Percentiles rank a stretch among this genome's conserved stretches.
These are phyloP conservation scores for Cronartium quercuum DNA, from an alignment of 1,284 basidiomycete species.

Conservation along the genomic window DNA sequence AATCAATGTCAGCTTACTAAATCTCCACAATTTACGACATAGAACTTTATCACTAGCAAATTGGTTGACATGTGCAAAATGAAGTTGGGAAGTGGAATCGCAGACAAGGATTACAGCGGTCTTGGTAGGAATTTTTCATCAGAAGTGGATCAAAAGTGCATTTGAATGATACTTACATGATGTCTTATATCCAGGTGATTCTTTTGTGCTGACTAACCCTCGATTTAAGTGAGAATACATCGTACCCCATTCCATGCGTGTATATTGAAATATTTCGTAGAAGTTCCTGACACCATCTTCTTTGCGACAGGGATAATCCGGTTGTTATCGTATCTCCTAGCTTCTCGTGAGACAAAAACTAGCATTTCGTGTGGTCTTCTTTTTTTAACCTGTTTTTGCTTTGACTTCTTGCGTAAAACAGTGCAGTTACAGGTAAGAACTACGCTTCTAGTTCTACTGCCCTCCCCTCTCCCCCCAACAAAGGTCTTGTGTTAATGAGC, in stretches of 20 bases:
- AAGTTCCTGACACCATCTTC: not conserved
- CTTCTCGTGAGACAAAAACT: constrained; percentile 7
- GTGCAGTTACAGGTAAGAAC: constrained; percentile 27
- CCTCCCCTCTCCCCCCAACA: too few species aligned
- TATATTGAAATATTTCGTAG: not conserved
- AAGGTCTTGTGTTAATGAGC: too few species aligned
- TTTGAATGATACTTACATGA: not conserved
- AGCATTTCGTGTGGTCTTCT: not conserved
- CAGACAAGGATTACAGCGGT: constrained; percentile 15
- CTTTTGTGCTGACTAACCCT: constrained; percentile 22
- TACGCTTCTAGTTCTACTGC: too few species aligned
- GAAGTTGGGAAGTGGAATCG: constrained; percentile 19
- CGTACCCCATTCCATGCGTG: not conserved
- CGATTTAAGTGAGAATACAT: constrained; percentile 5
- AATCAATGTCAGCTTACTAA: too few species aligned
- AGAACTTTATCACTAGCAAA: constrained; percentile 32
- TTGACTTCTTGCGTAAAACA: not conserved
- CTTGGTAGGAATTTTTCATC: constrained; percentile 2
- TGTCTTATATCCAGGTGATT: constrained; percentile 7
- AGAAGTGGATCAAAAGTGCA: not conserved
- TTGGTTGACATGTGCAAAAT: constrained; percentile 14
- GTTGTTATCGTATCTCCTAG: constrained; percentile 33
- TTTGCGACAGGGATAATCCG: constrained; percentile 24
- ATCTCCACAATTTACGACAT: not conserved
- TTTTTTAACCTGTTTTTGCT: not conserved